Evolutionary conservation across 176 grass and related monocot species (phyloP), one percentile per base, ranked within the genome.

Genomic region (Carex myosuroides): DNA sequence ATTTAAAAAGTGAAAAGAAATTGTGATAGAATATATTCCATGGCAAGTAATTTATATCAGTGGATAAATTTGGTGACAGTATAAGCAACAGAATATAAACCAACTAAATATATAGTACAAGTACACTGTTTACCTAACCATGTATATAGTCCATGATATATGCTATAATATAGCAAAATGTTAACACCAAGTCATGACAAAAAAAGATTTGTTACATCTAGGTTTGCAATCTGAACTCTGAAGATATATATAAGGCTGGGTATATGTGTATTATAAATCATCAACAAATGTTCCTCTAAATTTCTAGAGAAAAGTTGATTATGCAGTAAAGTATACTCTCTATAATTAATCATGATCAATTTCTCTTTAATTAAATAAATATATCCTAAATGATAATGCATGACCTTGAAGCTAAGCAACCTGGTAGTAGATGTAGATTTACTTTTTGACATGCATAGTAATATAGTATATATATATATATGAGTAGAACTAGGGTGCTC

Each of bases 351-450:
- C 59, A 81, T 63, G 32, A 81, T 44, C 46, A 44, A 73, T 32
- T 77, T 56, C 16, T 64, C 13, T 24, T 24, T 5, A 13, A 64
- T 58, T 55, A 33, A 60, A 60, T 59, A 80, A 16, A 58, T 30
- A 75, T 32, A 37, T 80, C 14, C 22, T 14, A 60, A 58, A 61
- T 67, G 55, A 82, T 83, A 33, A 29, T 35, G 20, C 70, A 79
- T 55, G 35, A 50, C 90, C 92, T 92, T 64, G 64, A 94, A 92
- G 90, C 66, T 84, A 92, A 87, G 85, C 84, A 83, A 89, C 72
- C 55, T 85, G 54, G 57, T 50, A 39, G 79, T 65, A 69, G 65
- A 32, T 61, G 79, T 65, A 69, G 65, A 32, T 61, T 59, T 10
- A 67, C 56, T 50, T 60, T 42, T 46, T 4, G 37, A 33, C 30